These are phyloP conservation scores for Hanseniaspora guilliermondii DNA, from an alignment of 805 yeast genomes.

Conservation along the genomic window DNA sequence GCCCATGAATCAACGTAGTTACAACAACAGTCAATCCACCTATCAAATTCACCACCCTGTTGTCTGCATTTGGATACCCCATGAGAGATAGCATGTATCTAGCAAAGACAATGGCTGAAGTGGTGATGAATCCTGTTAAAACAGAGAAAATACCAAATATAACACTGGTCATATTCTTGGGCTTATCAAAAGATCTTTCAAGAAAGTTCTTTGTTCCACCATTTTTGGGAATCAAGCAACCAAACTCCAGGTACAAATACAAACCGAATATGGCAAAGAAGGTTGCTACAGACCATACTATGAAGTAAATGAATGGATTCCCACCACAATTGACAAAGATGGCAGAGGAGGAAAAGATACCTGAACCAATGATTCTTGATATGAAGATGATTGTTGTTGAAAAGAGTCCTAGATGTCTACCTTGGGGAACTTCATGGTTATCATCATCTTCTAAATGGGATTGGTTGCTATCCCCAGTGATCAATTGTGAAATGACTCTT, in stretches of 20 bases:
- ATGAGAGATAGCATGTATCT: constrained; percentile 41
- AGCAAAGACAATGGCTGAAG: constrained; percentile 50
- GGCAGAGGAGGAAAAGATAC: constrained; percentile 62
- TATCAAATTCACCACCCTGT: constrained; percentile 30
- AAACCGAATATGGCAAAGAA: constrained; percentile 54
- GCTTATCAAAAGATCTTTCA: constrained; percentile 53
- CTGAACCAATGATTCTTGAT: constrained; percentile 64
- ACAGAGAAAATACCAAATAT: constrained; percentile 39
- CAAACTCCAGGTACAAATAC: constrained; percentile 54
- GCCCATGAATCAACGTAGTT: constrained; percentile 39
- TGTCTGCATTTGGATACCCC: constrained; percentile 26
- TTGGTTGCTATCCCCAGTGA: constrained; percentile 1
- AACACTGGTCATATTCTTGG: constrained; percentile 43
- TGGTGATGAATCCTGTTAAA: constrained; percentile 42
- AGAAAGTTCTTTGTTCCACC: constrained; percentile 68
- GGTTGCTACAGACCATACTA: constrained; percentile 54
- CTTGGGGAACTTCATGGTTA: constrained; percentile 42
- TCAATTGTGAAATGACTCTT: constrained; percentile 9
- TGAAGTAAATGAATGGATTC: constrained; percentile 45
- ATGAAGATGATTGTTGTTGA: constrained; percentile 54
- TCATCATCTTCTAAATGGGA: constrained; percentile 13
- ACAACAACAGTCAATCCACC: constrained; percentile 32
- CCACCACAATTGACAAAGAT: constrained; percentile 59
- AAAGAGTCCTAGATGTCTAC: constrained; percentile 58
- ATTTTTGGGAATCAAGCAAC: constrained; percentile 56